phyloP scores from a whole-genome alignment of 1,139 yeast species.

The Citeromyces hawaiiensis region DNA sequence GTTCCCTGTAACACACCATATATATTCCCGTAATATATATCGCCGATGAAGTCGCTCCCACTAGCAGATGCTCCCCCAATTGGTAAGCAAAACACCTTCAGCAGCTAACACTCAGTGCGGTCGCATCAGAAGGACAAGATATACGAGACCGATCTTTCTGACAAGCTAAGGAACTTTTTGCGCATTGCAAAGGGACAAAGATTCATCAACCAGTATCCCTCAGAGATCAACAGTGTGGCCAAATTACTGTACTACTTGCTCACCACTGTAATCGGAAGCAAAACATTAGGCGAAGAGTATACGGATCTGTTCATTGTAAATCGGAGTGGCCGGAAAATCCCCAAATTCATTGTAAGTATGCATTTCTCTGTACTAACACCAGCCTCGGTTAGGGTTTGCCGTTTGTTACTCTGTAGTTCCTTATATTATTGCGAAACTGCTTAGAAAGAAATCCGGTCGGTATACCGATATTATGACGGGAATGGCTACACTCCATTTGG shows the following conservation, averaged over 20 bases:
- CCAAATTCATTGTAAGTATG: slow-evolving; percentile 15
- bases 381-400: slow-evolving; percentile 37
- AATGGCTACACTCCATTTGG: slow-evolving; percentile 55
- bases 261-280: slow-evolving; percentile 63
- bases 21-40: not conserved
- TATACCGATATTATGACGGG: slow-evolving; percentile 35
- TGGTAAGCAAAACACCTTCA: not conserved
- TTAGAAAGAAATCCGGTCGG: slow-evolving; percentile 7
- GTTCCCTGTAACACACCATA: too few relatives aligned
- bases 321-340: slow-evolving; percentile 35
- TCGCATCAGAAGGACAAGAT: slow-evolving; percentile 84
- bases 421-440: slow-evolving; percentile 24
- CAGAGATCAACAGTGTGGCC: slow-evolving; percentile 46
- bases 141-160: slow-evolving; percentile 41
- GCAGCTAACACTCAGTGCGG: slow-evolving; percentile 27
- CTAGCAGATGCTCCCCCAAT: not conserved
- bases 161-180: slow-evolving; percentile 42
- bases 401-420: slow-evolving; percentile 45
- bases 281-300: slow-evolving; percentile 91
- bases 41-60: not conserved
- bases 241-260: slow-evolving; percentile 49
- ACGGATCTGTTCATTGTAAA: slow-evolving; percentile 69
- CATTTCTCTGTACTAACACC: slow-evolving; percentile 1
- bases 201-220: slow-evolving; percentile 49
- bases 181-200: slow-evolving; percentile 52